A percentile compares a stretch with the other conserved stretches of the same genome.
Conservation (phyloP, 495 filamentous ascomycete species). For the Cudoniella acicularis region DNA sequence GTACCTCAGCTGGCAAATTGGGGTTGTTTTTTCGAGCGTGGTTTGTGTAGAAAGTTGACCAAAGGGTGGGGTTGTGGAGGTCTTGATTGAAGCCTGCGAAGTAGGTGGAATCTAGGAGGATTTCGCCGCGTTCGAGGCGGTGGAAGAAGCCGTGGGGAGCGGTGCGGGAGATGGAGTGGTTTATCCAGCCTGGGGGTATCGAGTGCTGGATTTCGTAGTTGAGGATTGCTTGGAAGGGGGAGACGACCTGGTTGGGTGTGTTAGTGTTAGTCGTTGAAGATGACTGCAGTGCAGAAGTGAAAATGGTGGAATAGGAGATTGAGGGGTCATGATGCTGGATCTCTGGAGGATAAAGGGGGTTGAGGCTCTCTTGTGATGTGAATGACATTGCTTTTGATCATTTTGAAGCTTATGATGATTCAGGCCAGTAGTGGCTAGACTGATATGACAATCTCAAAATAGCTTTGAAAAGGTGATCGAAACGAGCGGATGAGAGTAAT, state of each 20-base stretch:
- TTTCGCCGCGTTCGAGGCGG: constrained; percentile 69
- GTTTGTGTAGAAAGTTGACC: constrained; percentile 43
- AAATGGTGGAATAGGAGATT: neutral
- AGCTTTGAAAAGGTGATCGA: too few species aligned
- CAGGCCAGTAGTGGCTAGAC: too few species aligned
- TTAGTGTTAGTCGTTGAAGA: constrained; percentile 17
- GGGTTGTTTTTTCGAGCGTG: constrained; percentile 1
- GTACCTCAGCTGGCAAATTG: constrained; percentile 32
- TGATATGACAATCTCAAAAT: too few species aligned
- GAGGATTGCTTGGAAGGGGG: constrained; percentile 87
- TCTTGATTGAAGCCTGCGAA: constrained; percentile 74
- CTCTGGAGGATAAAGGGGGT: too few species aligned
- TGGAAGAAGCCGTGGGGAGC: constrained; percentile 88
- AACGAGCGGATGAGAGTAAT: too few species aligned
- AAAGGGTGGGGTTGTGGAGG: constrained; percentile 59
- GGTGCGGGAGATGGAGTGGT: constrained; percentile 76
- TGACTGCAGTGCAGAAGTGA: too few species aligned
- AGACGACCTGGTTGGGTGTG: constrained; percentile 60
- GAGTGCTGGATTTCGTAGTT: constrained; percentile 73
- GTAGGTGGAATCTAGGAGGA: constrained; percentile 67
- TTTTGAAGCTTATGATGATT: too few species aligned
- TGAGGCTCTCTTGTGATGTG: too few species aligned
- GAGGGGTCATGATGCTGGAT: too few species aligned
- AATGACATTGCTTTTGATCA: too few species aligned
- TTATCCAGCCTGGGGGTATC: constrained; percentile 86